Evolutionary conservation across 495 filamentous ascomycete species (phyloP), one percentile per base, ranked within the genome.

Genomic region (Penicillium roqueforti): DNA sequence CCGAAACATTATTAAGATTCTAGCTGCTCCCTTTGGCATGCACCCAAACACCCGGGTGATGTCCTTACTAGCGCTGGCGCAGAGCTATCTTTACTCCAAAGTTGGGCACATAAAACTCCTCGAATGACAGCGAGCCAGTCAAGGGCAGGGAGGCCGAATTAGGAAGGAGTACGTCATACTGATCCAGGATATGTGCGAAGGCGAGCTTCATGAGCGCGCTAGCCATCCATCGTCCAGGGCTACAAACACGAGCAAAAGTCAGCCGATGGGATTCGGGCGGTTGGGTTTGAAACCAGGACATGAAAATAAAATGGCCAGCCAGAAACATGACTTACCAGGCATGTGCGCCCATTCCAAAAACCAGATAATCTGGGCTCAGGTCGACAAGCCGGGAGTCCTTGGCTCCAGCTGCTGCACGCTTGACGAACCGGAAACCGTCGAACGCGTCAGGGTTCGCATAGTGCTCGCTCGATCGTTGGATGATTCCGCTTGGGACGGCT

Each of bases 161-260:
- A 49, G 53, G 58, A 11, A 67, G 51, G 44, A 60, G 53, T 37
- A 82, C 59, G 26, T 85, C 79, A 52, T 79, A 83, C 23, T 67
- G 66, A 36, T 72, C 56, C 14, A 84, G 46, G 5, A 77, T 50
- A 53, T 76, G 69, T 5, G 71, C 74, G 26, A 84, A 54, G 13
- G 82, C 71, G 39, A 79, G 61, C 57, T 83, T 84, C 67, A 84
- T 72, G 47, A 81, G 72, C 0, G 67, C 73, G 16, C 70, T 70
- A 1, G 80, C 80, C 51, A 83, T 83, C 65, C 80, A 82, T 10
- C 81, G 65, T 0, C 82, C 82, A 1, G 81, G 81, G 59, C 80
- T 67, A 47, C 37, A 44, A 31, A 53, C 47, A 58, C 29, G 25
- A 44, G 42, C 22, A 4, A 57, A 42, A 19, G 61, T 59, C 56